Base-by-base conservation (phyloP, 495 filamentous ascomycete species). In the Hypoxylon lenormandii region DNA sequence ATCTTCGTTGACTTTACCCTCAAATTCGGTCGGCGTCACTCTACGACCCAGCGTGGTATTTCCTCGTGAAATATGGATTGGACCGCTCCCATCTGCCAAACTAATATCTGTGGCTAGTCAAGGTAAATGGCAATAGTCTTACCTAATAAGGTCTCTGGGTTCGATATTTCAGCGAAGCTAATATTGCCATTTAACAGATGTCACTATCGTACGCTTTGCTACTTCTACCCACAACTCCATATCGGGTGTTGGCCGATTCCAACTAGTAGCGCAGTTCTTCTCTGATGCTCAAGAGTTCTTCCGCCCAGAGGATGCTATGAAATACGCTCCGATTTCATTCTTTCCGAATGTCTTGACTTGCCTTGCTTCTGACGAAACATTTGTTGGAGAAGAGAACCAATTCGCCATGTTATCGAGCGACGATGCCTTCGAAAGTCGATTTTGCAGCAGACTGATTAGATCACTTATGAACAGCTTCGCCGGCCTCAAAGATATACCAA, bases 381-480 rank as follows among this genome's bases (percentile, higher is more conserved):
- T 45, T 19, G 42, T 45, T 19, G 42, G 42, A 45, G 42, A 45
- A 16, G 15, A 45, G 8, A 5, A 18, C 16, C 42, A 45, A 19
- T 42, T 42, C 12, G 38, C 38, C 38, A 21, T 45, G 5, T 16
- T 55, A 8, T 13, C 13, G 5, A 40, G 30, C 12, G 52, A 55
- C 13, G 23, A 55, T 10, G 33, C 40, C 13, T 55, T 55, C 23
- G 52, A 55, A 22, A 55, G 33, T 36, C 33, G 40, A 10, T 28
- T 55, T 18, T 23, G 2, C 52, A 30, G 52, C 33, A 23, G 33
- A 8, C 16, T 55, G 33, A 38, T 55, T n/a, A 21, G 11, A 23
- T 55, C 52, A 1, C 1, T 55, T 19, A 18, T 40, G 11, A 55
- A 55, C 13, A 3, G 30, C 28, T 55, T 55, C n/a, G 52, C 52